These are phyloP conservation scores for Jatropha multifida DNA, from an alignment of 441 rosid species.

Conservation along the genomic window DNA sequence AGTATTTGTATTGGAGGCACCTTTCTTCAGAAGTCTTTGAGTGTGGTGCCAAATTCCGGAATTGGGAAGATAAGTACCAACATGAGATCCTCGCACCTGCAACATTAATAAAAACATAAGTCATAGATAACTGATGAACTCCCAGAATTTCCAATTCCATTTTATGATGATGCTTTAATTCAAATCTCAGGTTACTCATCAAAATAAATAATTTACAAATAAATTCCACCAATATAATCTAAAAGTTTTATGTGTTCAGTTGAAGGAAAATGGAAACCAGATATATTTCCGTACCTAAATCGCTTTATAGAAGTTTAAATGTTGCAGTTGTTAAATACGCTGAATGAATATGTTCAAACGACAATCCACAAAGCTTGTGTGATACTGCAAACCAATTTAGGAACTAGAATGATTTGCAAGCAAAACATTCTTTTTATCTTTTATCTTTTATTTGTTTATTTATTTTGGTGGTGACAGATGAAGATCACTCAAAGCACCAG, in stretches of 20 bases:
- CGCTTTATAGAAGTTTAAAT: background rate
- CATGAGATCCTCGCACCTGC: slow-evolving; percentile 93
- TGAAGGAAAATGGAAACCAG: background rate
- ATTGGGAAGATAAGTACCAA: slow-evolving; percentile 90
- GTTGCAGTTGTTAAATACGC: background rate
- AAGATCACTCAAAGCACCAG: background rate
- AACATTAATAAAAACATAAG: slow-evolving; percentile 19
- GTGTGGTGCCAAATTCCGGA: slow-evolving; percentile 98
- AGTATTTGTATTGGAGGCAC: slow-evolving; percentile 49
- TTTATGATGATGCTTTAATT: background rate
- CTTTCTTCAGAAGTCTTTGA: slow-evolving; percentile 77
- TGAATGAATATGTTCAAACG: background rate
- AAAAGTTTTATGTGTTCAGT: background rate
- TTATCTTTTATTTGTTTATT: background rate
- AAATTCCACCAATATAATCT: background rate
- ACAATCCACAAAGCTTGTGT: background rate
- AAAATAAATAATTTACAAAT: background rate
- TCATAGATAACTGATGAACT: slow-evolving; percentile 16
- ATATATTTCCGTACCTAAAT: background rate
- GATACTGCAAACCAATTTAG: background rate
- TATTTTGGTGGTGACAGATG: background rate
- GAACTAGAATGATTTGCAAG: background rate
- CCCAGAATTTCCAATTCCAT: background rate
- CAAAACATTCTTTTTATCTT: background rate
- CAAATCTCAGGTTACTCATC: background rate